Evolutionary conservation across 208 protist genomes (phyloP), one percentile per base, ranked within the genome.

Genomic region (Trypanosoma scelopori): DNA sequence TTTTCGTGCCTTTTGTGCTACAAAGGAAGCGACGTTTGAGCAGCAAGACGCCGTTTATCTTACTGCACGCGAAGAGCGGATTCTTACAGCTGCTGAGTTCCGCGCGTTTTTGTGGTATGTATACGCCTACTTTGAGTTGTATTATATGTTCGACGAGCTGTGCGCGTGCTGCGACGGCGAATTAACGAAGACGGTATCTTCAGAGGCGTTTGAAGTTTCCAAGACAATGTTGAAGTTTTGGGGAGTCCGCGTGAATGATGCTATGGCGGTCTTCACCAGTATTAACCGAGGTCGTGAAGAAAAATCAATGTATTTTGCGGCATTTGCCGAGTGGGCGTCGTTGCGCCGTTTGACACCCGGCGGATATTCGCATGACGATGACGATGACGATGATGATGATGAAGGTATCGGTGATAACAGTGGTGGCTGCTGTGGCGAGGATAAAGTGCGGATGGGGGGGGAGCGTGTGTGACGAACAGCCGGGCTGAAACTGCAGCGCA

Each of bases 111-210:
- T 94, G 25, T 71, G 61, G 12, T 91, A 89, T 59, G 55, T 94
- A 25, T 87, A 82, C 73, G 71, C 71, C 1, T 92, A 89, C 71
- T 82, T 91, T 64, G 75, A 92, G 68, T 55, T 92, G 48, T 94
- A 84, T 59, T 81, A 86, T 30, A 91, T 92, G 83, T 92, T 92
- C 58, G 89, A 94, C 65, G 62, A 74, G 15, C 74, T 92, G 49
- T 81, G 76, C 58, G 58, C 61, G 46, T 68, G 69, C 12, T n/a
- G 5, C 16, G 35, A 27, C 6, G 15, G 48, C 18, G 3, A 1
- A 3, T 16, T 30, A 28, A 39, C 49, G 5, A 55, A 58, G 42
- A 11, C 20, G 42, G 32, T 67, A 3, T 23, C 48, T 15, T 0
- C n/a, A 30, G 48, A 46, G 23, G 11, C 74, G 76, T 66, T 86